Conservation (phyloP, 768 basidiomycete genomes). For the Crepidotus variabilis region DNA sequence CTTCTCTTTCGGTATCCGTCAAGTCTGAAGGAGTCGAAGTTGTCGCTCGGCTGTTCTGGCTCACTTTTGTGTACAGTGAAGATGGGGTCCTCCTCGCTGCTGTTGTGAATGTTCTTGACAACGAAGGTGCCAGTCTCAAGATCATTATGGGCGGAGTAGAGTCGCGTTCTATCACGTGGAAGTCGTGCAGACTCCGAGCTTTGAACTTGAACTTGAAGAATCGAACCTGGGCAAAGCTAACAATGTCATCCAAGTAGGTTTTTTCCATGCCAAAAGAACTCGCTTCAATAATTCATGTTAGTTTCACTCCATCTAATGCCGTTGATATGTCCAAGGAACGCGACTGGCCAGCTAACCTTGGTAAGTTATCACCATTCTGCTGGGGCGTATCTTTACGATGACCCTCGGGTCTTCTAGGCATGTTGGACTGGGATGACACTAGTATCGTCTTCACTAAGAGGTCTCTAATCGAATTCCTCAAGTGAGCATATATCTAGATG, state of each 20-base stretch:
- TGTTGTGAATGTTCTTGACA: background rate
- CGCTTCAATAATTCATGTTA: constrained; percentile 19
- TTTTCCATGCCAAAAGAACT: background rate
- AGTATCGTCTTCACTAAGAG: constrained; percentile 80
- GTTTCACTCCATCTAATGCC: constrained; percentile 53
- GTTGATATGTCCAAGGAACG: constrained; percentile 66
- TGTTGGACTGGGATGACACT: constrained; percentile 79
- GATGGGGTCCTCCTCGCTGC: constrained; percentile 27
- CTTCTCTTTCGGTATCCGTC: constrained; percentile 40
- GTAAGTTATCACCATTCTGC: constrained; percentile 26
- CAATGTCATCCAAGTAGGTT: constrained; percentile 41
- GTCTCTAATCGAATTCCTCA: constrained; percentile 71
- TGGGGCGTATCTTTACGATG: no score
- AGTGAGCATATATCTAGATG: constrained; percentile 36
- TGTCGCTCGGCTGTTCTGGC: constrained; percentile 31
- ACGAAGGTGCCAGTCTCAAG: background rate
- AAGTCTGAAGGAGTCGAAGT: constrained; percentile 56
- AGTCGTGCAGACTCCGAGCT: background rate
- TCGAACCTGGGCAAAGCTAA: constrained; percentile 1
- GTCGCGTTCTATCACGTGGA: background rate
- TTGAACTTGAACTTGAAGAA: background rate
- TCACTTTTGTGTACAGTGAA: constrained; percentile 41
- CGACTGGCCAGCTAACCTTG: constrained; percentile 68
- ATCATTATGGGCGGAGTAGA: background rate
- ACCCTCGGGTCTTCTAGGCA: constrained; percentile 37